Base-by-base conservation (phyloP, 2,329 filamentous ascomycete genomes). In the Dryadomyces quercus-mongolicae region DNA sequence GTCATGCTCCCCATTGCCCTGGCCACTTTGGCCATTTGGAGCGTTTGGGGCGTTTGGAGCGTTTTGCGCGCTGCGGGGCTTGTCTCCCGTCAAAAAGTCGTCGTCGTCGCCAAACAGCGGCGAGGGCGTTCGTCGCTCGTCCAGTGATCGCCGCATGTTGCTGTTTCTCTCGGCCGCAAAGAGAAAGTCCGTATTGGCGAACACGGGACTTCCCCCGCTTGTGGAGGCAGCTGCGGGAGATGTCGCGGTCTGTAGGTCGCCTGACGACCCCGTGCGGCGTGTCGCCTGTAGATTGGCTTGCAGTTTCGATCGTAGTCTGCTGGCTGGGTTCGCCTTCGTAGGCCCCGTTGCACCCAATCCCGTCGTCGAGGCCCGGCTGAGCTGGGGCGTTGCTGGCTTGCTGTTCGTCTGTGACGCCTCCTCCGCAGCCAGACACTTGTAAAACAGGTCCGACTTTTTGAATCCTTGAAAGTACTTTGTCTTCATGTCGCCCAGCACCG, bases 391-490 rank as follows among this genome's bases (percentile, higher is more conserved):
- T 4, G 46, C 18, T 5, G 21, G 55, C 46, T 34, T 50, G 53
- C 42, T 40, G 18, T 49, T 52, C 40, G n/a, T 61, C 53, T 64
- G 73, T 1, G 78, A 74, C 45, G 80, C 76, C 68, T 95, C 90
- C 63, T 95, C 88, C 13, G 92, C 87, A 8, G 92, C 89, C 1
- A 98, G 75, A 65, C 91, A 96, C 67, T 98, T 98, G 74, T 93
- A 97, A 66, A 90, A 98, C 0, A 98, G 70, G 64, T 97, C 93
- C 0, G 93, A 95, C 61, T 84, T 87, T 64, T 91, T 95, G 72
- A 98, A 98, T 20, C 80, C 81, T 18, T 86, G 82, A 59, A 93
- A 93, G 64, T 95, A 81, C 15, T 78, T 81, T 21, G 82, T 81
- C 63, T 90, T 85, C 81, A 98, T 88, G 61, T 87, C 84, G 57